Percentiles rank a stretch among this genome's conserved stretches.
Conservation (phyloP, 1,284 basidiomycete genomes). For the Pseudomicrostroma phylloplanum region DNA sequence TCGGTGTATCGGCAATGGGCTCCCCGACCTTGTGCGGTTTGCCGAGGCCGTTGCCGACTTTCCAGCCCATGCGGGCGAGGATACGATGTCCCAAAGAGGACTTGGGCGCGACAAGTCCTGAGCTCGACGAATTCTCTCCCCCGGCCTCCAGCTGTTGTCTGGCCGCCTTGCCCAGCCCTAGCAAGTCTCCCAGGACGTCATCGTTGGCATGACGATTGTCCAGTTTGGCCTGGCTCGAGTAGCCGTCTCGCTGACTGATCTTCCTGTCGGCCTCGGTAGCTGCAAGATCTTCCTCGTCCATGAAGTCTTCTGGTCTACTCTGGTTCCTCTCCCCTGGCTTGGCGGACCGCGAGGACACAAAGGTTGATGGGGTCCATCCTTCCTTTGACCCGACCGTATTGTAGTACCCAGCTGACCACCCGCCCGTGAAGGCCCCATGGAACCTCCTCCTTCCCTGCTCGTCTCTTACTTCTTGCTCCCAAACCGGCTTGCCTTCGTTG, state of each 20-base stretch:
- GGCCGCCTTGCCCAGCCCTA: slow-evolving; percentile 1
- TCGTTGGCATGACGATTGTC: slow-evolving; percentile 49
- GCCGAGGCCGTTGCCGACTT: slow-evolving; percentile 59
- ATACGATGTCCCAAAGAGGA: slow-evolving; percentile 54
- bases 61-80: slow-evolving; percentile 92
- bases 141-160: neutral
- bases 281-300: slow-evolving; percentile 96
- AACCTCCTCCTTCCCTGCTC: slow-evolving; percentile 85
- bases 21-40: neutral
- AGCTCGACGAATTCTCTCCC: neutral
- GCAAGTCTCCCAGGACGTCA: slow-evolving; percentile 31
- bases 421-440: slow-evolving; percentile 96
- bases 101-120: neutral
- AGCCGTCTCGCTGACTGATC: slow-evolving; percentile 49
- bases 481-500: slow-evolving; percentile 87
- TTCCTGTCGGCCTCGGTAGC: slow-evolving; percentile 67
- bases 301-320: slow-evolving; percentile 75
- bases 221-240: slow-evolving; percentile 46
- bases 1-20: slow-evolving; percentile 70
- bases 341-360: slow-evolving; percentile 56
- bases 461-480: slow-evolving; percentile 95
- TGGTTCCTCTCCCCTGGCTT: slow-evolving; percentile 48
- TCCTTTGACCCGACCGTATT: slow-evolving; percentile 94
- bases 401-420: slow-evolving; percentile 94
- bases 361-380: slow-evolving; percentile 90